Evolutionary conservation across 345 rosid genomes (phyloP).

Genomic region (Brassica cretica): DNA sequence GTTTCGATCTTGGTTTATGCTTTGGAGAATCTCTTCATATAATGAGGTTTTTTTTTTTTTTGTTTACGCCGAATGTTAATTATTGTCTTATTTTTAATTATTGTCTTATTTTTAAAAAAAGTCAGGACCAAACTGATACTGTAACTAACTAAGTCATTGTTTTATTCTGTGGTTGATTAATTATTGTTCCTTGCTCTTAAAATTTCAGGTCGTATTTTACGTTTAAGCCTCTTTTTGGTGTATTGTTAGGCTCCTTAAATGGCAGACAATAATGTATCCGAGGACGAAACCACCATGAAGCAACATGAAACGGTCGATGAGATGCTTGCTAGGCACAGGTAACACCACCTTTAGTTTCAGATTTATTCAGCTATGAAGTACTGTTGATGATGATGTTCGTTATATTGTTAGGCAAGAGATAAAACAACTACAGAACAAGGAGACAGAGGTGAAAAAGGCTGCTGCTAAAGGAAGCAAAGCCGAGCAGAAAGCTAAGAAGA

Average conservation of each 20-base stretch:
- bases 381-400: background rate
- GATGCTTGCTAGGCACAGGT: conserved; percentile 46
- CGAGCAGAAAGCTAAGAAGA: conserved; percentile 96
- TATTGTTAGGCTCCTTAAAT: conserved; percentile 32
- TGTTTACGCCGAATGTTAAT: background rate
- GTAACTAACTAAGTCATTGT: background rate
- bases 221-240: background rate
- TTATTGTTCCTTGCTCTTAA: background rate
- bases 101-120: background rate
- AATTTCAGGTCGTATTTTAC: background rate
- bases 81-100: background rate
- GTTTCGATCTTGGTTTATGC: background rate
- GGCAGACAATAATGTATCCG: conserved; percentile 44
- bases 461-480: conserved; percentile 97
- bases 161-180: background rate
- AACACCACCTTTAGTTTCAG: background rate
- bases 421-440: conserved; percentile 75
- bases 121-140: background rate
- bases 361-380: no score
- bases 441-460: conserved; percentile 75
- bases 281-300: conserved; percentile 19
- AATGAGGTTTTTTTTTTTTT: background rate
- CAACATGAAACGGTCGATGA: conserved; percentile 35
- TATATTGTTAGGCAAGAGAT: conserved; percentile 60
- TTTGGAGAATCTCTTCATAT: background rate